Percentiles rank a stretch among this genome's conserved stretches.
Conservation (phyloP, 2,329 filamentous ascomycete genomes). For the Cercospora citrullina region DNA sequence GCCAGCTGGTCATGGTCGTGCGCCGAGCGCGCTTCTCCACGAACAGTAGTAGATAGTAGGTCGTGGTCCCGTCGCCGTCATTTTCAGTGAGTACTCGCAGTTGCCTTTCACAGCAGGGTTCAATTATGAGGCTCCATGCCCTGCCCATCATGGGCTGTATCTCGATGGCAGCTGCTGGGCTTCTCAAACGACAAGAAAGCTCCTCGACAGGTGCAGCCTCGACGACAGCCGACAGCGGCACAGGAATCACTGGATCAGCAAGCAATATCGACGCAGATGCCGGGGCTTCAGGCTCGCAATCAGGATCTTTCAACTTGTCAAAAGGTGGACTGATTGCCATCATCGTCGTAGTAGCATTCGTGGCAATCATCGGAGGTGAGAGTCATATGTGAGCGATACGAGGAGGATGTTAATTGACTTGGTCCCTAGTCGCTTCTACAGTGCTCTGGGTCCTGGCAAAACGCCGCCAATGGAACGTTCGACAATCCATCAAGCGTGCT, state of each 20-base stretch:
- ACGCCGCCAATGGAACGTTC: slow-evolving; percentile 79
- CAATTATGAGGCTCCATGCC: slow-evolving; percentile 7
- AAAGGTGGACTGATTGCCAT: slow-evolving; percentile 72
- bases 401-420: not conserved
- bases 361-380: slow-evolving; percentile 65
- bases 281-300: slow-evolving; percentile 62
- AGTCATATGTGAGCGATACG: slow-evolving; percentile 10
- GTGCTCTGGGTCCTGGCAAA: slow-evolving; percentile 77
- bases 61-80: not conserved
- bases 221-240: not conserved
- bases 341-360: slow-evolving; percentile 67
- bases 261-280: slow-evolving; percentile 41
- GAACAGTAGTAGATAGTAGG: slow-evolving; percentile 7
- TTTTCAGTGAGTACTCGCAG: not conserved
- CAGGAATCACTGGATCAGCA: slow-evolving; percentile 12
- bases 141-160: not conserved
- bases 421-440: slow-evolving; percentile 61
- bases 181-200: slow-evolving; percentile 7
- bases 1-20: not conserved
- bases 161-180: slow-evolving; percentile 6
- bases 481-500: slow-evolving; percentile 69
- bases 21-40: not conserved
- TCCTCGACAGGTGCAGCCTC: not conserved
- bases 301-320: slow-evolving; percentile 63
- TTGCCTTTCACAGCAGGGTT: not conserved